Conservation (phyloP, 805 yeast species). For the Myxozyma lipomycoides region DNA sequence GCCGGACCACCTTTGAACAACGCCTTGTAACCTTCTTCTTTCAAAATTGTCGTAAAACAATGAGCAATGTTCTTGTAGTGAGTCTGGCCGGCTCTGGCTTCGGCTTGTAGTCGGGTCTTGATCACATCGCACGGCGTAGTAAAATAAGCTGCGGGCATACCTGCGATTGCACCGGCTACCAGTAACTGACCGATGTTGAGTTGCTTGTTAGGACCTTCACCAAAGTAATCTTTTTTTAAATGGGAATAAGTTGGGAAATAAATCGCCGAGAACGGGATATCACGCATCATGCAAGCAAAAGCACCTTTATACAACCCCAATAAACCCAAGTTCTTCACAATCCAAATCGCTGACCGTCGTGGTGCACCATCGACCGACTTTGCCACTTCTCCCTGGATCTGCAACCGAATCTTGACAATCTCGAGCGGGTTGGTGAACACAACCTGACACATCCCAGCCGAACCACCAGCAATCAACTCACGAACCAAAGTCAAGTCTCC, state of each 20-base stretch:
- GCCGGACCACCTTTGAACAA: constrained; percentile 97
- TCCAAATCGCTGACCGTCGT: constrained; percentile 59
- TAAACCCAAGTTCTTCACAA: constrained; percentile 74
- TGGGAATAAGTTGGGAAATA: constrained; percentile 97
- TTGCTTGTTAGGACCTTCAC: constrained; percentile 71
- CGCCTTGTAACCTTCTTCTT: constrained; percentile 79
- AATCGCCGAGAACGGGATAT: constrained; percentile 94
- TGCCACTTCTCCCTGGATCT: constrained; percentile 77
- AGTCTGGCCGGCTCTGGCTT: constrained; percentile 69
- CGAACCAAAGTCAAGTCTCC: constrained; percentile 51
- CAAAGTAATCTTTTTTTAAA: constrained; percentile 73
- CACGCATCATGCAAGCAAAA: constrained; percentile 84
- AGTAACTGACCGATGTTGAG: constrained; percentile 81
- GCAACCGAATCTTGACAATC: constrained; percentile 90
- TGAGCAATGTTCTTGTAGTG: constrained; percentile 72
- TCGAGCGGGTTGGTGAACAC: constrained; percentile 94
- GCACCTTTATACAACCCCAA: constrained; percentile 90
- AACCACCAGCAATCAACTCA: constrained; percentile 85
- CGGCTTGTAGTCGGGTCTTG: constrained; percentile 89
- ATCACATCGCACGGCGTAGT: constrained; percentile 97
- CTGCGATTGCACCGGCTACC: constrained; percentile 88
- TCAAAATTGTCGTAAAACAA: constrained; percentile 67
- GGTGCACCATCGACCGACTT: constrained; percentile 41
- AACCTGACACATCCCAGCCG: constrained; percentile 96
- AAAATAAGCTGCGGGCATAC: constrained; percentile 94